These are phyloP conservation scores for Flaveria sonorensis DNA, from an alignment of 129 eudicot species.

Conservation along the genomic window DNA sequence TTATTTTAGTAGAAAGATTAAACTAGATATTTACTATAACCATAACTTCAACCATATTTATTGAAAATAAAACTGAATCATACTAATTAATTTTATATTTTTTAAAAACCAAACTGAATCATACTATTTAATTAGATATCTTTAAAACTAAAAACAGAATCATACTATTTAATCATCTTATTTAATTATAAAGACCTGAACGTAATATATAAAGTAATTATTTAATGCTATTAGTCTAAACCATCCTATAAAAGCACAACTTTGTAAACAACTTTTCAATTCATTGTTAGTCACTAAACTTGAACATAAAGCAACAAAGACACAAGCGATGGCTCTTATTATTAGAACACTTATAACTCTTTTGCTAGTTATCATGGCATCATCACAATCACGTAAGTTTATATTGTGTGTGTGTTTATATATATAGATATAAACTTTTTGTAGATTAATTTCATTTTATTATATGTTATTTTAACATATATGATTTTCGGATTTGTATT, in stretches of 20 bases:
- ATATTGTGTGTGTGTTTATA: neutral
- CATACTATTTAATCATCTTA: neutral
- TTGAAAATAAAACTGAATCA: neutral
- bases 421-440: neutral
- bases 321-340: neutral
- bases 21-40: too few relatives aligned
- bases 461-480: too few relatives aligned
- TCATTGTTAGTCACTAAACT: too few relatives aligned
- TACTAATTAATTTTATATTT: neutral
- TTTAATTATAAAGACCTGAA: neutral
- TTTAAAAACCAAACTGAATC: neutral
- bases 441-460: neutral
- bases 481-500: too few relatives aligned
- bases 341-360: neutral
- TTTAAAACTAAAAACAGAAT: neutral
- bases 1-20: too few relatives aligned
- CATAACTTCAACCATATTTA: too few relatives aligned
- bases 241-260: neutral
- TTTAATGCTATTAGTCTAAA: neutral
- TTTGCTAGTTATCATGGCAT: neutral
- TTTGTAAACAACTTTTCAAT: neutral
- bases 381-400: neutral
- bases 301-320: neutral
- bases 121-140: neutral
- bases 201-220: neutral